Base-by-base conservation (phyloP, 1,284 basidiomycete species). In the Lentinus polychrous region DNA sequence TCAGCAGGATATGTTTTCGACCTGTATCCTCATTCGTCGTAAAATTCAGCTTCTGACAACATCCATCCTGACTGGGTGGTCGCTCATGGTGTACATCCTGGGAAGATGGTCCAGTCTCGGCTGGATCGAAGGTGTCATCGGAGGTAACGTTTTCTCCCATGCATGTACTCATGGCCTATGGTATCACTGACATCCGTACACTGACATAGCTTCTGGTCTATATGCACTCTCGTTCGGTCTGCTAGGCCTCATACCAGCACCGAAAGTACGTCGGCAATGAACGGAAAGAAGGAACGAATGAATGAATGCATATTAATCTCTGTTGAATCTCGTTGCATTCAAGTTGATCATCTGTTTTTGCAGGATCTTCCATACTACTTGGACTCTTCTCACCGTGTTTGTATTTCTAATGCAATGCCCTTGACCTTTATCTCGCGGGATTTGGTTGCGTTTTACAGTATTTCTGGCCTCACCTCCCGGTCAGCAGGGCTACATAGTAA, bases 221-320 rank as follows among this genome's bases (percentile, higher is more conserved):
- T 88, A 88, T 56, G 77, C 78, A 8, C 69, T 86, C 34, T 70
- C 70, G 14, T 85, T 88, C 59, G 85, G 85, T 22, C 61, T 86
- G 34, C 71, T 88, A 49, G 85, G 85, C 1, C 68, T 88, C 23
- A 66, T 88, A 46, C 82, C 84, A 8, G 75, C 76, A 23, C 84
- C 83, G 11, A 60, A 53, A 43, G 55, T 61, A 15, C 55, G 56
- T 20, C 57, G 60, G 39, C 53, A 49, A 24, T 62, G 43, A 59
- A 24, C 4, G 15, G 3, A 27, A 4, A 10, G 10, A 27, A 27
- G 27, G 5, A 4, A 27, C 27, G 27, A 4, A 27, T 27, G 27
- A 4, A 4, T 27, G 4, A 10, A 5, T 27, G 27, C 10, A 4
- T 4, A 27, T 5, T 27, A 27, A 10, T 27, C 27, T 10, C 27